phyloP scores from a whole-genome alignment of 305 asterid genomes.

The Solanum hybrid region DNA sequence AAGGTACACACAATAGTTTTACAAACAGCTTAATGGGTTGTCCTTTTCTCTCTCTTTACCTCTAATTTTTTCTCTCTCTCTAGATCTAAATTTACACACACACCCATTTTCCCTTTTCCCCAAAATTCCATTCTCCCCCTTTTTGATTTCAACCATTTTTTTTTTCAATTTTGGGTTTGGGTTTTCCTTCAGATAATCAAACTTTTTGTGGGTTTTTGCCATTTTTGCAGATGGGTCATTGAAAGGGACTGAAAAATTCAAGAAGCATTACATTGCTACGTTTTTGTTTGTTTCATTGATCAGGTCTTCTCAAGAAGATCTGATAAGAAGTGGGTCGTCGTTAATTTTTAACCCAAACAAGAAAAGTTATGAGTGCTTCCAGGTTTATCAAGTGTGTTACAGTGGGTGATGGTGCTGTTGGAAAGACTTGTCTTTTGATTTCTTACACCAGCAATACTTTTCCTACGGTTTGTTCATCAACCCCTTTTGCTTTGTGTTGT shows the following conservation, averaged over 20 bases:
- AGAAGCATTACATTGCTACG: neutral
- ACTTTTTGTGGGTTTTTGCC: neutral
- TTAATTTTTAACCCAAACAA: neutral
- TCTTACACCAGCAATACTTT: constrained; percentile 44
- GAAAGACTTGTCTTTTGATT: constrained; percentile 44
- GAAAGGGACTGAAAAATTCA: neutral
- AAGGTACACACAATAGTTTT: neutral
- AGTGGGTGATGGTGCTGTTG: constrained; percentile 48
- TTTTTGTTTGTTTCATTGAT: neutral
- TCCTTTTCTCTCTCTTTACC: constrained; percentile 5
- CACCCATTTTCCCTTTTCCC: neutral
- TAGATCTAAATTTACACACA: neutral
- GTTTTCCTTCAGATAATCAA: neutral
- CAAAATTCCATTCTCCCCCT: neutral
- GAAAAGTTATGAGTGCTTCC: constrained; percentile 33
- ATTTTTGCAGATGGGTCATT: constrained; percentile 9
- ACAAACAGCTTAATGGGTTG: neutral
- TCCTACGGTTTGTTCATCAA: constrained; percentile 24
- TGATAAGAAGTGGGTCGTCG: neutral
- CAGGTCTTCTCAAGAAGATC: constrained; percentile 24
- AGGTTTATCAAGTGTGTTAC: constrained; percentile 47
- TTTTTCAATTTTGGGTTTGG: neutral
- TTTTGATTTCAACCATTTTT: neutral
- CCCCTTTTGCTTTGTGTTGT: neutral
- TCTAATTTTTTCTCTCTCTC: neutral